phyloP scores from a whole-genome alignment of 176 grass and related monocot genomes.

The Elymus sibiricus region DNA sequence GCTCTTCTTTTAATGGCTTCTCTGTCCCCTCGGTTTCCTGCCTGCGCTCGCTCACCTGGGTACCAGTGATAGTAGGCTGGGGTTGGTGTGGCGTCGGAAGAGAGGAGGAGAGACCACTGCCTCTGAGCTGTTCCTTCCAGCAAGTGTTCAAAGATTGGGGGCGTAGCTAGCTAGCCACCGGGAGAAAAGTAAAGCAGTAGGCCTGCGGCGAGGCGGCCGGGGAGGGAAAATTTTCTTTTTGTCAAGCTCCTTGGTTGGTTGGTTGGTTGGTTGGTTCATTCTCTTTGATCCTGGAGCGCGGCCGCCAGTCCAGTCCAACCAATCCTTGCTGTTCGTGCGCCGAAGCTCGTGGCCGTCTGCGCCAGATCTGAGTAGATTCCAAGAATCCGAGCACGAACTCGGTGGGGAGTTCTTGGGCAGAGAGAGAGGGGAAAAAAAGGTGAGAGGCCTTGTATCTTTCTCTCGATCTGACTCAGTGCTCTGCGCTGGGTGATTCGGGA shows the following conservation, averaged over 20 bases:
- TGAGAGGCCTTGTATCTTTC: slow-evolving; percentile 5
- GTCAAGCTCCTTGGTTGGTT: slow-evolving; percentile 23
- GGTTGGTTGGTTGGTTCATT: background rate
- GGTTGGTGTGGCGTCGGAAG: no score
- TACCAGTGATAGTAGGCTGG: background rate
- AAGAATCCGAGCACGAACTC: slow-evolving; percentile 35
- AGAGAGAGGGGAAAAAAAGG: background rate
- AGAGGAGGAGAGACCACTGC: background rate
- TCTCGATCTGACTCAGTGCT: slow-evolving; percentile 31
- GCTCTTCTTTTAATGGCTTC: slow-evolving; percentile 43
- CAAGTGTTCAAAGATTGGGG: slow-evolving; percentile 17
- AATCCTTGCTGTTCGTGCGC: slow-evolving; percentile 38
- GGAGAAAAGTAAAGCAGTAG: slow-evolving; percentile 20
- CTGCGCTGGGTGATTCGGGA: background rate
- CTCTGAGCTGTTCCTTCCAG: slow-evolving; percentile 28
- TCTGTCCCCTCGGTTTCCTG: slow-evolving; percentile 50
- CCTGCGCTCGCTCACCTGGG: slow-evolving; percentile 16
- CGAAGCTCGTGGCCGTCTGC: slow-evolving; percentile 22
- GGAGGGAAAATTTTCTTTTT: background rate
- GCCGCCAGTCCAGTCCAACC: slow-evolving; percentile 20
- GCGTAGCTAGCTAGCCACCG: background rate
- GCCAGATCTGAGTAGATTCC: slow-evolving; percentile 73
- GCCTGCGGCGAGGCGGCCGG: background rate
- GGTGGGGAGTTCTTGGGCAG: slow-evolving; percentile 17
- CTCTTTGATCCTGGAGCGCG: slow-evolving; percentile 34